Percentiles rank a stretch among this genome's conserved stretches.
Conservation (phyloP, 169 alveolate species). For the Babesia bovis region DNA sequence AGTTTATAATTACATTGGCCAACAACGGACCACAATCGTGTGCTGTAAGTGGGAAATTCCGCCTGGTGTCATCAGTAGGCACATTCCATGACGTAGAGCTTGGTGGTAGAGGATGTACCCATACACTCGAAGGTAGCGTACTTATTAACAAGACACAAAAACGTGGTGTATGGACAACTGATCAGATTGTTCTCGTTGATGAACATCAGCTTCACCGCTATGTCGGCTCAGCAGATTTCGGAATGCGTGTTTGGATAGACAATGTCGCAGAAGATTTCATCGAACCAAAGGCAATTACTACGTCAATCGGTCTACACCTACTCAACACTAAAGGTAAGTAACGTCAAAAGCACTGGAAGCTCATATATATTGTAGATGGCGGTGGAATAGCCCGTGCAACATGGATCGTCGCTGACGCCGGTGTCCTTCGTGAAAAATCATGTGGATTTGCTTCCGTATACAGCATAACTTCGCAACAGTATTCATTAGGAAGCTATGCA, state of each 20-base stretch:
- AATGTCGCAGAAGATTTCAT: slow-evolving; percentile 66
- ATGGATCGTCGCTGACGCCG: slow-evolving; percentile 62
- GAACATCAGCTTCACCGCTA: slow-evolving; percentile 42
- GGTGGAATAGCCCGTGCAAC: slow-evolving; percentile 33
- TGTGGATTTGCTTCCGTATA: slow-evolving; percentile 50
- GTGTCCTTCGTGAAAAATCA: not conserved
- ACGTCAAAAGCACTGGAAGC: not conserved
- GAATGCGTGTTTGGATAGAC: slow-evolving; percentile 66
- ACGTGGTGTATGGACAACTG: slow-evolving; percentile 73
- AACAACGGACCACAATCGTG: slow-evolving; percentile 61
- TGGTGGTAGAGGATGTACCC: slow-evolving; percentile 44
- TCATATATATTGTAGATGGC: slow-evolving; percentile 9
- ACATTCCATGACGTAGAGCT: slow-evolving; percentile 67
- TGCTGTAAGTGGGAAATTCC: slow-evolving; percentile 63
- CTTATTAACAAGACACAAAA: slow-evolving; percentile 43
- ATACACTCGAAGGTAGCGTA: slow-evolving; percentile 27
- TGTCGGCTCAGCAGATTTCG: slow-evolving; percentile 64
- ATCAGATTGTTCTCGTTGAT: slow-evolving; percentile 49
- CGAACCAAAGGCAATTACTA: slow-evolving; percentile 40
- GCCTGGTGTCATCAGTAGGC: slow-evolving; percentile 67
- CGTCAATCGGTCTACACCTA: slow-evolving; percentile 27
- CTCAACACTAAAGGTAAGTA: slow-evolving; percentile 9
- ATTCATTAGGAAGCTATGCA: slow-evolving; percentile 33
- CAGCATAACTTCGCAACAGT: slow-evolving; percentile 32
- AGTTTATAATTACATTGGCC: slow-evolving; percentile 49